A percentile compares a stretch with the other conserved stretches of the same genome.
These are phyloP conservation scores for Rhizopus microsporus DNA, from an alignment of 371 early-diverging fungal species.

Conservation along the genomic window DNA sequence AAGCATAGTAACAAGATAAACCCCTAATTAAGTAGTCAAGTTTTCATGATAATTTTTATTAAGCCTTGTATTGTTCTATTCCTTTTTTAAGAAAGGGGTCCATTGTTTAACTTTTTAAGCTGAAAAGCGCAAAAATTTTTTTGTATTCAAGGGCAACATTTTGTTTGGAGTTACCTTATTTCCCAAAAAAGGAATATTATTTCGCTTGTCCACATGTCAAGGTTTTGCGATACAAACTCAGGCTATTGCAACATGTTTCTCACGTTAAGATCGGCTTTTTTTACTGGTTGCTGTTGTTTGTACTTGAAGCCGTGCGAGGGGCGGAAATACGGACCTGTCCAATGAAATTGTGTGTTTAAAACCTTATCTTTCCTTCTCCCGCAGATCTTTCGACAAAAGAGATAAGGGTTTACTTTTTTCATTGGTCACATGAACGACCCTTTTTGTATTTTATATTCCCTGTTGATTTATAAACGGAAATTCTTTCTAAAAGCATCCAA, in stretches of 20 bases:
- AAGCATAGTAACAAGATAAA: too few relatives aligned
- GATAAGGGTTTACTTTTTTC: neutral
- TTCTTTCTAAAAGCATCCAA: neutral
- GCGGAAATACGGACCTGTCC: neutral
- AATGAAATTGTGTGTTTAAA: neutral
- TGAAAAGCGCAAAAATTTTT: neutral
- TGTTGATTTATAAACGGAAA: neutral
- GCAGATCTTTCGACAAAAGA: neutral
- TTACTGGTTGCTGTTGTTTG: neutral
- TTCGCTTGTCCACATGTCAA: constrained; percentile 1
- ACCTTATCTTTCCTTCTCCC: neutral
- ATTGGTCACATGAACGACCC: neutral
- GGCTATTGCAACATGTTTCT: constrained; percentile 8
- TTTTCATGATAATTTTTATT: too few relatives aligned
- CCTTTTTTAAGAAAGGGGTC: too few relatives aligned
- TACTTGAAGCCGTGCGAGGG: neutral
- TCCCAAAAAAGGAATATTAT: neutral
- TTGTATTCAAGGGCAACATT: neutral
- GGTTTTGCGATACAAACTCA: neutral
- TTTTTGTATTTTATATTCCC: neutral
- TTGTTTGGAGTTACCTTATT: neutral
- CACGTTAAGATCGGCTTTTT: constrained; percentile 13
- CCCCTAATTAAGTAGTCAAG: too few relatives aligned
- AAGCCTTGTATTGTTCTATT: too few relatives aligned
- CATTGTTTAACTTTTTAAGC: too few relatives aligned